A percentile compares a stretch with the other conserved stretches of the same genome.
Conservation (phyloP, 345 rosid genomes). For the Triadica sebifera region DNA sequence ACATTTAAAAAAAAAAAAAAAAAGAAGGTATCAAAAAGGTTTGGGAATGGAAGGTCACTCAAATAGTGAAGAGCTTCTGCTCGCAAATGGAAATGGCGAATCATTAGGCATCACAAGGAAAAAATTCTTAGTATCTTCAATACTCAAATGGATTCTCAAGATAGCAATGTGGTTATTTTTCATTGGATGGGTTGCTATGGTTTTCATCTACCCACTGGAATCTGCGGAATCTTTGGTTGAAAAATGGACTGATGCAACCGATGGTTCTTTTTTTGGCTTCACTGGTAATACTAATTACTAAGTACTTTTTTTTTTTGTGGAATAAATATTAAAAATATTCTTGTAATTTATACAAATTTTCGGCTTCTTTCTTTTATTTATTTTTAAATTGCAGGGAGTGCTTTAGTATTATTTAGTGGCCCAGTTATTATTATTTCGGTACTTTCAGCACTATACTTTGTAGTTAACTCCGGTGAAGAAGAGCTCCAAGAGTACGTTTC, state of each 20-base stretch:
- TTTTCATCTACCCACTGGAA: slow-evolving; percentile 21
- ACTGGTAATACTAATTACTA: slow-evolving; percentile 10
- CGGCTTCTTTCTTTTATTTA: background rate
- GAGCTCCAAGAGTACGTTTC: slow-evolving; percentile 14
- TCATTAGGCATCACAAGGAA: background rate
- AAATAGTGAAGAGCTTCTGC: background rate
- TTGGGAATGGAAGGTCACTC: background rate
- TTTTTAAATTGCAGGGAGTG: slow-evolving; percentile 20
- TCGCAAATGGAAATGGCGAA: background rate
- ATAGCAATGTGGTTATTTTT: slow-evolving; percentile 20
- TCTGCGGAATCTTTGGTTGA: slow-evolving; percentile 5
- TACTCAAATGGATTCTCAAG: slow-evolving; percentile 26
- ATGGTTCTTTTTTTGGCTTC: slow-evolving; percentile 23
- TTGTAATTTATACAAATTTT: background rate
- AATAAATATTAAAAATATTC: background rate
- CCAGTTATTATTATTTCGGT: slow-evolving; percentile 27
- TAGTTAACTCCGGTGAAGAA: slow-evolving; percentile 14
- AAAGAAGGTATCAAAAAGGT: too few species aligned
- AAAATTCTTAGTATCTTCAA: background rate
- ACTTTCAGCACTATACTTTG: slow-evolving; percentile 29
- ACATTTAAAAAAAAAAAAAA: too few species aligned
- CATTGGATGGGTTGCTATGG: slow-evolving; percentile 25
- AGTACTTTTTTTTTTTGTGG: too few species aligned
- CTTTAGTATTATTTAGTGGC: slow-evolving; percentile 22
- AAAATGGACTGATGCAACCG: slow-evolving; percentile 11